Evolutionary conservation across 2,329 filamentous ascomycete species (phyloP).

Genomic region (Colletotrichum sidae): DNA sequence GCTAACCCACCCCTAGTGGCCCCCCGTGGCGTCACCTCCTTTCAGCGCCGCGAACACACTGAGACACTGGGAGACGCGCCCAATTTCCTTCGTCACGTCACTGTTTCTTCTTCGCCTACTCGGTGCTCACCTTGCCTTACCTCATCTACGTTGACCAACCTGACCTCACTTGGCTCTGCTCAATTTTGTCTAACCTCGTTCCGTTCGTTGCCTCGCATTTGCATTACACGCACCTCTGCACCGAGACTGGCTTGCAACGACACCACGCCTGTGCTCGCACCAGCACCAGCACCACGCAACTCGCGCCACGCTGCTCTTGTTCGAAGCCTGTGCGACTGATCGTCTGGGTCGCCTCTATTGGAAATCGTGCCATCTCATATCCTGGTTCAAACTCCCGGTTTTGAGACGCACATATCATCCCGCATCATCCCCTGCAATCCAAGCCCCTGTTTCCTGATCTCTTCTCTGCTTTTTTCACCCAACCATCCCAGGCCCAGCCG

Average conservation of each 20-base stretch:
- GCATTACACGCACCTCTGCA: background rate
- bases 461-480: background rate
- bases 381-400: conserved; percentile 31
- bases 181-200: background rate
- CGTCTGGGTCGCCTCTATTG: conserved; percentile 12
- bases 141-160: no score
- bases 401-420: conserved; percentile 32
- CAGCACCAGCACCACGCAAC: conserved; percentile 18
- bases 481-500: conserved; percentile 1
- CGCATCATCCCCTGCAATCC: conserved; percentile 5
- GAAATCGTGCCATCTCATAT: conserved; percentile 28
- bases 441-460: conserved; percentile 4
- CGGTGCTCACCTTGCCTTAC: background rate
- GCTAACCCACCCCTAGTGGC: conserved; percentile 26
- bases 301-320: conserved; percentile 13
- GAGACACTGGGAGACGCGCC: conserved; percentile 36
- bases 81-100: conserved; percentile 34
- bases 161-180: no score
- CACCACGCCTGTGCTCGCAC: background rate
- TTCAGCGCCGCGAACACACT: conserved; percentile 23
- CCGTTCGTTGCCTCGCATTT: background rate
- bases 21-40: conserved; percentile 33
- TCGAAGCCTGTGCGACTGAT: conserved; percentile 22
- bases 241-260: background rate
- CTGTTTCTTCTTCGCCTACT: conserved; percentile 15